Conservation (phyloP, 2,329 filamentous ascomycete genomes). For the Aspergillus latus region DNA sequence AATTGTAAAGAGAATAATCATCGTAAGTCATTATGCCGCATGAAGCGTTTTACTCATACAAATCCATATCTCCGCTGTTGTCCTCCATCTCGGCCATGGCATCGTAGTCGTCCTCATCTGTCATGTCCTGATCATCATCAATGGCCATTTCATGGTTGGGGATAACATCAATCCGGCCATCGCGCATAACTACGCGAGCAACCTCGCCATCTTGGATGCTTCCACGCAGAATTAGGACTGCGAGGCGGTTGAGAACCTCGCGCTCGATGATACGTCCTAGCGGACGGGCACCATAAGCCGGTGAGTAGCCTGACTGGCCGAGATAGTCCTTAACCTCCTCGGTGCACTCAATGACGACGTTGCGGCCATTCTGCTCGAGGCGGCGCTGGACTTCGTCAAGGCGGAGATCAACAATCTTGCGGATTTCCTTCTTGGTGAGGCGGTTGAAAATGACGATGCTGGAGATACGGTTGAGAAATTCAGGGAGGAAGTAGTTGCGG, state of each 20-base stretch:
- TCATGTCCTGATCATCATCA: slow-evolving; percentile 69
- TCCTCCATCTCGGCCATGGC: slow-evolving; percentile 69
- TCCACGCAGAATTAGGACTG: slow-evolving; percentile 84
- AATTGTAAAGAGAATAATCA: not conserved
- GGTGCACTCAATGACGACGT: slow-evolving; percentile 78
- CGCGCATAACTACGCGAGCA: slow-evolving; percentile 74
- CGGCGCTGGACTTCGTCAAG: slow-evolving; percentile 88
- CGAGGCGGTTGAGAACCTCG: slow-evolving; percentile 90
- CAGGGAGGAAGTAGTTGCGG: slow-evolving; percentile 93
- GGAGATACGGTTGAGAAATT: slow-evolving; percentile 97
- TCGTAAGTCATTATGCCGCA: not conserved
- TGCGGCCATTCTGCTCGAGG: slow-evolving; percentile 78
- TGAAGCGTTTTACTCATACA: slow-evolving; percentile 52
- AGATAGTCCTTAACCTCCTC: slow-evolving; percentile 91
- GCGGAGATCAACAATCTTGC: slow-evolving; percentile 91
- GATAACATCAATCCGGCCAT: slow-evolving; percentile 76
- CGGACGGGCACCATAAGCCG: slow-evolving; percentile 89
- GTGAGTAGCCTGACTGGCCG: slow-evolving; percentile 86
- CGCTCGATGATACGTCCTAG: slow-evolving; percentile 90
- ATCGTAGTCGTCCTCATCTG: slow-evolving; percentile 68
- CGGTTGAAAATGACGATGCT: slow-evolving; percentile 98
- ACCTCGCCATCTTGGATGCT: slow-evolving; percentile 81
- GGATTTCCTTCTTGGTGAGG: slow-evolving; percentile 83
- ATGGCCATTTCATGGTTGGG: slow-evolving; percentile 73
- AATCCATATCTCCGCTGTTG: slow-evolving; percentile 58